Evolutionary conservation across 495 filamentous ascomycete genomes (phyloP), one percentile per base, ranked within the genome.

Genomic region (Neurospora sp.): DNA sequence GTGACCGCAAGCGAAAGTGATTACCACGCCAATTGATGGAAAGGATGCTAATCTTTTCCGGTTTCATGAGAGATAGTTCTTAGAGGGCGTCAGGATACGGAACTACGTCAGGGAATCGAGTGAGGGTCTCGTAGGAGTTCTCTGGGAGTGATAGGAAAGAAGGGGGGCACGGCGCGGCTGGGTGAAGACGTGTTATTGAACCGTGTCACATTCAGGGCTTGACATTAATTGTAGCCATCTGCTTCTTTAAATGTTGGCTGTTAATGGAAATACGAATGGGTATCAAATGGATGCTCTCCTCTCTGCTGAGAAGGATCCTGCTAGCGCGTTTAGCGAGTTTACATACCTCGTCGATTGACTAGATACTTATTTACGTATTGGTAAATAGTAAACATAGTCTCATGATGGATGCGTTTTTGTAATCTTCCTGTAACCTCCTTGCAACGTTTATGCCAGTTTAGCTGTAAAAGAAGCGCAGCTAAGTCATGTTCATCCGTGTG

Each of bases 1-100:
- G 78, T 69, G 78, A 78, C 73, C 75, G 79, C 69, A 80, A 80
- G 75, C 77, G 79, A 71, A 79, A 27, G 22, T 65, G 7, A 37
- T 17, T 1, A 65, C 53, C 10, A 65, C 53, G 27, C 53, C 53
- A 35, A 35, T 35, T 7, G 3, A 35, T 65, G 27, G 27, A 35
- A 65, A 17, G 53, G 53, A 65, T 65, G 53, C 53, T 65, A 65
- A 65, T 65, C 7, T 65, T 65, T 9, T 37, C 27, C 14, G 53
- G 12, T 65, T 65, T 16, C 17, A 0, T 65, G 53, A 27, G 53
- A 14, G 1, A 2, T 35, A 65, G 53, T 65, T 65, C 53, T 61
- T 61, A 65, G 8, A 16, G 2, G 53, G 53, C 27, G 53, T 65
- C 27, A 65, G 27, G 53, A 65, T 65, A 65, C 53, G 12, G 27